Conservation (phyloP, 1,284 basidiomycete species). For the Sparassis latifolia region DNA sequence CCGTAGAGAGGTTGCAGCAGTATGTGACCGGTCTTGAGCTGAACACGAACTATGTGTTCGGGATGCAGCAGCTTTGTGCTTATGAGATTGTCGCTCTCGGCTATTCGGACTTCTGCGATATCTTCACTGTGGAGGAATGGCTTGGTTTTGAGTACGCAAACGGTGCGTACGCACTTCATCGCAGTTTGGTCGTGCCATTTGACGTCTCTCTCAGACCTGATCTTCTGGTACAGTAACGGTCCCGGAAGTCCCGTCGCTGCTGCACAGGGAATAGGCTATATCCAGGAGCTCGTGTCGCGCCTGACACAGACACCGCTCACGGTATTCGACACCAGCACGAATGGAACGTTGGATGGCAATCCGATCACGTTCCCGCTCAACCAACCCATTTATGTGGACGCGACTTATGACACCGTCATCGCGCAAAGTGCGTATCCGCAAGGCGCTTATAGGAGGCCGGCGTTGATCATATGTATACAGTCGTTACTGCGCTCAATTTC, state of each 20-base stretch:
- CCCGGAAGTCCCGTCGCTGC: conserved; percentile 46
- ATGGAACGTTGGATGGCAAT: conserved; percentile 47
- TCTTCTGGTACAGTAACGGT: conserved; percentile 52
- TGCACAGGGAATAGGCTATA: conserved; percentile 60
- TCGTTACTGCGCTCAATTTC: conserved; percentile 55
- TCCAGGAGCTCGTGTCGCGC: conserved; percentile 48
- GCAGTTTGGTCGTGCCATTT: not conserved
- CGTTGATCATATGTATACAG: conserved; percentile 21
- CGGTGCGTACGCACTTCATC: conserved; percentile 21
- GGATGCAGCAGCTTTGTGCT: conserved; percentile 48
- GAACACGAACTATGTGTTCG: conserved; percentile 35
- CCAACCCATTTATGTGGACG: conserved; percentile 54
- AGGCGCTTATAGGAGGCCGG: not conserved
- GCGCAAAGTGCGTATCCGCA: conserved; percentile 26
- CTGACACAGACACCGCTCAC: conserved; percentile 43
- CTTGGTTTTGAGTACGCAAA: conserved; percentile 50
- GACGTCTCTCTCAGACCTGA: conserved; percentile 14
- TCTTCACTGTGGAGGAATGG: conserved; percentile 67
- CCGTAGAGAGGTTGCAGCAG: conserved; percentile 40
- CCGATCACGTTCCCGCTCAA: conserved; percentile 53
- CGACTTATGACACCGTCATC: conserved; percentile 43
- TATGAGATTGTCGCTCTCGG: conserved; percentile 68
- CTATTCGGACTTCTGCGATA: conserved; percentile 41
- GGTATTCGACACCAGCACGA: conserved; percentile 47
- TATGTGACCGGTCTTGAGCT: conserved; percentile 45